These are phyloP conservation scores for Cladosporium halotolerans DNA, from an alignment of 2,329 filamentous ascomycete species.

Conservation along the genomic window DNA sequence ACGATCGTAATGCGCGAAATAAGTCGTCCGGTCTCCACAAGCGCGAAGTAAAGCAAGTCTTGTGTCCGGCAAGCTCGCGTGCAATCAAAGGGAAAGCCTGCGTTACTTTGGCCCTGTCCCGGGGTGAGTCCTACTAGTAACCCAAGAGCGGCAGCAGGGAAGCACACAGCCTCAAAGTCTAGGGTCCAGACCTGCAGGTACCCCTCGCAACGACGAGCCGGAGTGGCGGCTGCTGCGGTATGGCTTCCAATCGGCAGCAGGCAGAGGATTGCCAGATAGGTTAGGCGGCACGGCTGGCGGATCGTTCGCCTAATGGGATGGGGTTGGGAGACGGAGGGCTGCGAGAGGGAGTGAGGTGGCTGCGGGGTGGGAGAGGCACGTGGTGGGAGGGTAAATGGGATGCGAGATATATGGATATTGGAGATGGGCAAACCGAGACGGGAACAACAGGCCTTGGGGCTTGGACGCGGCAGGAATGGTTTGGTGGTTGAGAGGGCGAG, in stretches of 20 bases:
- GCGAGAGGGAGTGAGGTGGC: neutral
- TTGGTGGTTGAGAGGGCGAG: neutral
- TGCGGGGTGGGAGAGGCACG: neutral
- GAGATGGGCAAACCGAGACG: neutral
- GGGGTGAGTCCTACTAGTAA: neutral
- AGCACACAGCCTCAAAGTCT: slow-evolving; percentile 11
- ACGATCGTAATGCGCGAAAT: too few relatives aligned
- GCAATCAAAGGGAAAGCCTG: neutral
- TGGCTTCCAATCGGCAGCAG: slow-evolving; percentile 7
- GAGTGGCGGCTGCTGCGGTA: slow-evolving; percentile 6
- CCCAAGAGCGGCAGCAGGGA: neutral
- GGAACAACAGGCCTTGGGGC: neutral
- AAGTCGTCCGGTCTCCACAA: too few relatives aligned
- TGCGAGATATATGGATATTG: neutral
- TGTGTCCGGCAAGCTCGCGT: neutral
- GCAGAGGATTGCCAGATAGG: slow-evolving; percentile 1
- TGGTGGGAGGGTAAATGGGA: neutral
- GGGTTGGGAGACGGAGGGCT: neutral
- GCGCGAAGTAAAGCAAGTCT: too few relatives aligned
- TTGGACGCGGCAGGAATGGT: neutral
- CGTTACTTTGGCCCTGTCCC: neutral
- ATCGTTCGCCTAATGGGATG: slow-evolving; percentile 9
- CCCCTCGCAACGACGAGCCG: slow-evolving; percentile 4
- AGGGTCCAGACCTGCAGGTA: slow-evolving; percentile 10
- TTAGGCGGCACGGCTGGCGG: slow-evolving; percentile 4